Conservation (phyloP, 495 filamentous ascomycete species). For the Choiromyces venosus region DNA sequence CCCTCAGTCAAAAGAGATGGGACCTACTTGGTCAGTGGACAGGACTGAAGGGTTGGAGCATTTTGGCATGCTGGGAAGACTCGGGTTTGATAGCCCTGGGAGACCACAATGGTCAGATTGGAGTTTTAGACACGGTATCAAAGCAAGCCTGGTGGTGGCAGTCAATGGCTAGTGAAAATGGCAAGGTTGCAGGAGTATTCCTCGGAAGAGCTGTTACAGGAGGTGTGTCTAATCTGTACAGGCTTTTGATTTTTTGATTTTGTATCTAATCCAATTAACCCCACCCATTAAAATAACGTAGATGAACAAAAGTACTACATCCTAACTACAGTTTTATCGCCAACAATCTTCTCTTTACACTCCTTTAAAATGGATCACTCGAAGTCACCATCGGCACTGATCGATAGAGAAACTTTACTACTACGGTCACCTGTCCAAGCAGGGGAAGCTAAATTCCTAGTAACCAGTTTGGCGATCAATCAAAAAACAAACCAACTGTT, state of each 20-base stretch:
- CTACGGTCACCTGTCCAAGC: conserved; percentile 3
- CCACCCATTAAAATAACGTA: neutral
- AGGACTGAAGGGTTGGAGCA: conserved; percentile 21
- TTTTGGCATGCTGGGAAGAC: conserved; percentile 29
- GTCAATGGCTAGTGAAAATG: conserved; percentile 8
- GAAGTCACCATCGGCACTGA: neutral
- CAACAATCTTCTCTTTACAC: conserved; percentile 20
- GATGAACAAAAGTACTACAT: conserved; percentile 29
- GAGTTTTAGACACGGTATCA: conserved; percentile 21
- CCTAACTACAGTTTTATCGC: conserved; percentile 30
- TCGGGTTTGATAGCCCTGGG: conserved; percentile 32
- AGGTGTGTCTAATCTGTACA: conserved; percentile 22
- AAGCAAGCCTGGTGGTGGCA: conserved; percentile 23
- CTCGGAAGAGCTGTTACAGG: conserved; percentile 6
- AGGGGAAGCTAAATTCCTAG: conserved; percentile 40
- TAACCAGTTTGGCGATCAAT: conserved; percentile 45
- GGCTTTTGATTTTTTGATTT: neutral
- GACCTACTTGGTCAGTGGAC: conserved; percentile 12
- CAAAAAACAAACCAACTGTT: conserved; percentile 48
- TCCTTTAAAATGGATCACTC: conserved; percentile 8
- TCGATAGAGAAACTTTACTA: neutral
- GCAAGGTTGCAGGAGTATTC: conserved; percentile 39
- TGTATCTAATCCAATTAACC: conserved; percentile 18
- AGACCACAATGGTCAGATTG: conserved; percentile 19
- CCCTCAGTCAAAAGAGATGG: conserved; percentile 22